Percentiles rank a stretch among this genome's conserved stretches.
Evolutionary conservation across 2,329 filamentous ascomycete genomes (phyloP).

Genomic region (Botryotinia globosa): DNA sequence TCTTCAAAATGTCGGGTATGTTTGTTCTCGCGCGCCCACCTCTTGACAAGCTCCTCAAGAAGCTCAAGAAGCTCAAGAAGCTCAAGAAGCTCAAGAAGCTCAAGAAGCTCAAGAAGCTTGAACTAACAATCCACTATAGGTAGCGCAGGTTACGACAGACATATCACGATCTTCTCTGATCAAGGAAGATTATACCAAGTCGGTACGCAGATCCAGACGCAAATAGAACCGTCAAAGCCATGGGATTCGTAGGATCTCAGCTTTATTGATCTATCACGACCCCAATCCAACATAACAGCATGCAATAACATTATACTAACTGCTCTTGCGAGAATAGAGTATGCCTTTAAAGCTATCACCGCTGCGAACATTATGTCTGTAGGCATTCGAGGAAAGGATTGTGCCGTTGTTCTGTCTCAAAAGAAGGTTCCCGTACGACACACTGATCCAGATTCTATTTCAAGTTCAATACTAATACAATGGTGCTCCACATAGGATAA

Average conservation of each 20-base stretch:
- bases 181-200: constrained; percentile 99
- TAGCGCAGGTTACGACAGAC: constrained; percentile 91
- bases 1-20: constrained; percentile 42
- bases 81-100: too few relatives aligned
- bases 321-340: constrained; percentile 60
- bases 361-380: constrained; percentile 98
- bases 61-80: constrained; percentile 20
- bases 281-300: constrained; percentile 17
- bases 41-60: constrained; percentile 18
- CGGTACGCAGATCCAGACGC: constrained; percentile 60
- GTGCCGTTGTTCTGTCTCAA: constrained; percentile 94
- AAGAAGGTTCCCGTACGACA: constrained; percentile 95
- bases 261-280: constrained; percentile 16
- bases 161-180: constrained; percentile 99
- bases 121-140: constrained; percentile 48
- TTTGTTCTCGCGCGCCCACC: constrained; percentile 24
- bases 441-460: constrained; percentile 20
- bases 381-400: constrained; percentile 93
- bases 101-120: constrained; percentile 16
- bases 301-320: constrained; percentile 8
- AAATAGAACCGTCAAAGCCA: constrained; percentile 19
- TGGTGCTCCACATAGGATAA: constrained; percentile 68
- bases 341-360: constrained; percentile 99
- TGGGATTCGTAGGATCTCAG: constrained; percentile 23
- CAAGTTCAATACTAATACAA: constrained; percentile 27